Conservation (phyloP, 2,329 filamentous ascomycete species). For the Trichoderma polysporum region DNA sequence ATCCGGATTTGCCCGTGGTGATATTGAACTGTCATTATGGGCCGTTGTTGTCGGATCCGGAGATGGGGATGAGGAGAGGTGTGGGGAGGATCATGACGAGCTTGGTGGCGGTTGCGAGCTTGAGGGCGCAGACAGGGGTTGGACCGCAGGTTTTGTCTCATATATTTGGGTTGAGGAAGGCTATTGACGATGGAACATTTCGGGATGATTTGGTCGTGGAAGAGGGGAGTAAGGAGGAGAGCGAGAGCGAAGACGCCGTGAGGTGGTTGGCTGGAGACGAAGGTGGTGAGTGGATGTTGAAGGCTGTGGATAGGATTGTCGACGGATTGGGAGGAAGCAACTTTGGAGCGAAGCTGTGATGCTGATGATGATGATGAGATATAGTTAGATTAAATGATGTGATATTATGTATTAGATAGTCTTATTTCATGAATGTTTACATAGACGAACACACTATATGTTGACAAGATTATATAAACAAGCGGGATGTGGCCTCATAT, state of each 20-base stretch:
- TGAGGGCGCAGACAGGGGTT: conserved; percentile 78
- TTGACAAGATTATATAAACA: not conserved
- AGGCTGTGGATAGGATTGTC: conserved; percentile 45
- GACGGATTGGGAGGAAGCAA: conserved; percentile 46
- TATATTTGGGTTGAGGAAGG: conserved; percentile 77
- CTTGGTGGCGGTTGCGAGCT: conserved; percentile 69
- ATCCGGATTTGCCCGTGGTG: conserved; percentile 79
- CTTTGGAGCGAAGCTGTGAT: conserved; percentile 36
- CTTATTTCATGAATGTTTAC: not conserved
- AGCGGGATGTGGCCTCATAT: not conserved
- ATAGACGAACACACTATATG: not conserved
- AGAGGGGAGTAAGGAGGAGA: conserved; percentile 37
- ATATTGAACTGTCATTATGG: conserved; percentile 76
- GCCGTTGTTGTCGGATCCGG: conserved; percentile 69
- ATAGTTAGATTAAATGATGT: not conserved
- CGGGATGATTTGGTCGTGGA: conserved; percentile 34
- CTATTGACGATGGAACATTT: conserved; percentile 64
- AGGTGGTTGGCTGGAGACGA: conserved; percentile 46
- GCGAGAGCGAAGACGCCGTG: conserved; percentile 37
- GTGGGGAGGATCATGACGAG: conserved; percentile 72
- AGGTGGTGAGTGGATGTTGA: conserved; percentile 48
- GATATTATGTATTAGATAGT: not conserved
- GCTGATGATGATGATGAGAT: not conserved
- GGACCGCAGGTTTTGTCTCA: conserved; percentile 80
- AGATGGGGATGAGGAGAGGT: conserved; percentile 47